Conservation (phyloP, 257 asterid genomes). For the Thymus mandschuricus region DNA sequence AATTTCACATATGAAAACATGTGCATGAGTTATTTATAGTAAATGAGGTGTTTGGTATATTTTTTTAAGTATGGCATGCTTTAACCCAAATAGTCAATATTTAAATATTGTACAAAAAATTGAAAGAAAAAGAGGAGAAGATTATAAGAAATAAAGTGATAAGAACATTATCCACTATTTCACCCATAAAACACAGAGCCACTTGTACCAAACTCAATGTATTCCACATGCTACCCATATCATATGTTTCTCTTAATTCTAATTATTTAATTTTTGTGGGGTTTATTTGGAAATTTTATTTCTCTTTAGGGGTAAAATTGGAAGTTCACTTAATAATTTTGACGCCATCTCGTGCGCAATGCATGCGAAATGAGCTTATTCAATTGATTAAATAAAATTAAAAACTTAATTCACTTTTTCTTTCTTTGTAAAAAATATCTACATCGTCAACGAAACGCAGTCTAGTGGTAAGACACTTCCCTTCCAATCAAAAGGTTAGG, state of each 20-base stretch:
- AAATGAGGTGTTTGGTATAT: neutral
- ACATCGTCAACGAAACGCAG: too few species aligned
- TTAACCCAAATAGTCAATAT: neutral
- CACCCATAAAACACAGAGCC: conserved; percentile 10
- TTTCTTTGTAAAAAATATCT: too few species aligned
- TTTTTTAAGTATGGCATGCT: neutral
- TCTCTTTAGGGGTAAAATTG: conserved; percentile 2
- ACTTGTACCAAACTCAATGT: conserved; percentile 2
- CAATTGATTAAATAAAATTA: neutral
- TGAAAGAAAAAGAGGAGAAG: neutral
- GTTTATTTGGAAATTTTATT: neutral
- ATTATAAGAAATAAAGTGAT: neutral
- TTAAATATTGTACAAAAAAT: too few species aligned
- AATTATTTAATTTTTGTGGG: neutral
- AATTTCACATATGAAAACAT: too few species aligned
- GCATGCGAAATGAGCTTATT: conserved; percentile 10
- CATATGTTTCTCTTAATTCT: neutral
- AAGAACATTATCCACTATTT: conserved; percentile 4
- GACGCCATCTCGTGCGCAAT: conserved; percentile 25
- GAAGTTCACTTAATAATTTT: neutral
- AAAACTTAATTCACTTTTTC: too few species aligned
- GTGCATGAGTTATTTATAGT: too few species aligned
- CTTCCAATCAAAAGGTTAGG: too few species aligned
- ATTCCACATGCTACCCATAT: conserved; percentile 19
- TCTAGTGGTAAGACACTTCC: too few species aligned